Evolutionary conservation across 1,284 basidiomycete genomes (phyloP), one percentile per base, ranked within the genome.

Genomic region (Microbotryum intermedium): DNA sequence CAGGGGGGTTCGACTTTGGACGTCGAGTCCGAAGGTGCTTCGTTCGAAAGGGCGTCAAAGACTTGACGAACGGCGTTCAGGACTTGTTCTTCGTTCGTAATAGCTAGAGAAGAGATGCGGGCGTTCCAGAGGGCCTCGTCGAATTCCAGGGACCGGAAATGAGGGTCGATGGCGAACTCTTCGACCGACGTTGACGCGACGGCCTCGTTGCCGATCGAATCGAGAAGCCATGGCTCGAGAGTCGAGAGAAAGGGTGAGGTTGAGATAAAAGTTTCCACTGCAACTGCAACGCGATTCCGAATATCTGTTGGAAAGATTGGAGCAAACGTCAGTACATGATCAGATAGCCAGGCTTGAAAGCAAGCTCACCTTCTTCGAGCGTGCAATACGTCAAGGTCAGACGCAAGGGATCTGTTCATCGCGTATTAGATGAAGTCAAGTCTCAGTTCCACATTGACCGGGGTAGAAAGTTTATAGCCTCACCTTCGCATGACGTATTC

Each of bases 341-440:
- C 56, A 51, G 60, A 25, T n/a, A n/a, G n/a, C n/a, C n/a, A n/a
- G n/a, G n/a, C n/a, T n/a, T n/a, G n/a, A n/a, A n/a, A 42, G 30
- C 18, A 4, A 50, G 39, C 61, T 21, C 11, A 88, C 87, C 87
- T 80, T 89, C 85, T 20, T 82, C 81, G 39, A 89, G 75, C 74
- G 84, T 82, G 28, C 86, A 81, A 73, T 88, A 90, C 53, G 76
- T 79, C 56, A 90, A 82, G 25, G 78, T 75, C 29, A 90, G 75
- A 30, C 76, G 77, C 25, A 88, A 73, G 0, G 84, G 77, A 50
- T 86, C 84, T 53, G 79, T 11, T 16, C 4, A 39, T 39, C 18
- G 13, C 76, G n/a, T 82, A 84, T 85, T 58, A 4, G 48, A 30
- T 57, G 10, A 20, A 9, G 29, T 46, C 23, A 50, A 30, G 26